Evolutionary conservation across 257 asterid species (phyloP).

Genomic region (Osmanthus fragrans): DNA sequence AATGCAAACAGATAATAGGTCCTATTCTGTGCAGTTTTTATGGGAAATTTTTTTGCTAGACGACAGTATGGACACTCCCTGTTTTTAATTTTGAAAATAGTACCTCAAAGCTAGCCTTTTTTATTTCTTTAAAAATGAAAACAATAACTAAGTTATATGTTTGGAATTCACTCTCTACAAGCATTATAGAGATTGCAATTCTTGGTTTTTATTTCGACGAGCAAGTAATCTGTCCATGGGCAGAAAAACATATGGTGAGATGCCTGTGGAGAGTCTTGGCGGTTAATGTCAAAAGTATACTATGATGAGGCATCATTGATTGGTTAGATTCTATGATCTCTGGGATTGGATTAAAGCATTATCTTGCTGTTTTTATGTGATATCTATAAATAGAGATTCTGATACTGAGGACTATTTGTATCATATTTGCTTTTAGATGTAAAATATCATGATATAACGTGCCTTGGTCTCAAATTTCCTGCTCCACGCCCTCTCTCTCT

Average conservation of each 20-base stretch:
- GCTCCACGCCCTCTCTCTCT: neutral
- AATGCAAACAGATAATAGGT: no score
- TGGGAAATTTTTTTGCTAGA: neutral
- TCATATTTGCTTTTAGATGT: no score
- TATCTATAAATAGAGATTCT: neutral
- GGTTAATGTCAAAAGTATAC: neutral
- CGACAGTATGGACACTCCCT: neutral
- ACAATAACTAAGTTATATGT: neutral
- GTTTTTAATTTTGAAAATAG: neutral
- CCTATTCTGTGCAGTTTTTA: neutral
- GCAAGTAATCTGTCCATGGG: neutral
- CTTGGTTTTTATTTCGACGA: neutral
- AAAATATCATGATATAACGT: neutral
- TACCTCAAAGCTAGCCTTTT: neutral
- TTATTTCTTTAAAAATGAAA: neutral
- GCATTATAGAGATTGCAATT: neutral
- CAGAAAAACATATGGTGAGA: conserved; percentile 6
- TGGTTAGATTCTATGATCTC: neutral
- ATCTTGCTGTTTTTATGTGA: neutral
- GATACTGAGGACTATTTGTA: no score
- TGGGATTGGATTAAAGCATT: neutral
- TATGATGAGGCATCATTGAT: neutral
- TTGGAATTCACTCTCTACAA: neutral
- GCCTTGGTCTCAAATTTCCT: neutral
- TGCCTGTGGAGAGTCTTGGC: neutral